Base-by-base conservation (phyloP, 2,329 filamentous ascomycete genomes). In the Fusarium chuoi region DNA sequence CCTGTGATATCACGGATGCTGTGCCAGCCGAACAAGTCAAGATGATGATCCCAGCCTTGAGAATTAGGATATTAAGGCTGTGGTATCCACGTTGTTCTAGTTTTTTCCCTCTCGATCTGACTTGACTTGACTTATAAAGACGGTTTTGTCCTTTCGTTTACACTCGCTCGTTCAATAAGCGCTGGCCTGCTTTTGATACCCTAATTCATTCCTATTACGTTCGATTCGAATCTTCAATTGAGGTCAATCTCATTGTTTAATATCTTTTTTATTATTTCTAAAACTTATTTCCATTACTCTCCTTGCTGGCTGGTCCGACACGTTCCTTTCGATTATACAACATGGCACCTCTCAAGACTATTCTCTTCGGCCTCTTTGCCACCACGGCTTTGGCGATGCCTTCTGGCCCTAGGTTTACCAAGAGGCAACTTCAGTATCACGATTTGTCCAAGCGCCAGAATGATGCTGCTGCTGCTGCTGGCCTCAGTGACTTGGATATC, bases 401-500 rank as follows among this genome's bases (percentile, higher is more conserved):
- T 26, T 79, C 84, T 10, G 73, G 81, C 35, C 83, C 83, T 44
- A 85, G 82, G 79, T 78, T 89, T 68, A 85, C 80, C n/a, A 68
- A 75, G 41, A 77, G 80, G 62, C 86, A 89, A 78, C 78, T 85
- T 74, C 78, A 83, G 75, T 84, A 89, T 72, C 85, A 86, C 79
- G 79, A 83, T 61, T 75, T 86, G 57, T 82, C 84, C 69, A 88
- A 84, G 81, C 85, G 87, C 59, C 87, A 89, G 78, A 87, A 87
- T 70, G 84, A 82, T 10, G 84, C 84, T 8, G 87, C 86, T 7
- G 82, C 82, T 13, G 84, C 84, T 18, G 78, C 83, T 6, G 87
- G 87, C 35, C 81, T 89, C 46, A 82, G 80, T 18, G 88, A 90
- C 74, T 81, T 87, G 35, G 88, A 89, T 70, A 89, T 90, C 73